Evolutionary conservation across 306 rosid genomes (phyloP).

Genomic region (Prosopis cineraria): DNA sequence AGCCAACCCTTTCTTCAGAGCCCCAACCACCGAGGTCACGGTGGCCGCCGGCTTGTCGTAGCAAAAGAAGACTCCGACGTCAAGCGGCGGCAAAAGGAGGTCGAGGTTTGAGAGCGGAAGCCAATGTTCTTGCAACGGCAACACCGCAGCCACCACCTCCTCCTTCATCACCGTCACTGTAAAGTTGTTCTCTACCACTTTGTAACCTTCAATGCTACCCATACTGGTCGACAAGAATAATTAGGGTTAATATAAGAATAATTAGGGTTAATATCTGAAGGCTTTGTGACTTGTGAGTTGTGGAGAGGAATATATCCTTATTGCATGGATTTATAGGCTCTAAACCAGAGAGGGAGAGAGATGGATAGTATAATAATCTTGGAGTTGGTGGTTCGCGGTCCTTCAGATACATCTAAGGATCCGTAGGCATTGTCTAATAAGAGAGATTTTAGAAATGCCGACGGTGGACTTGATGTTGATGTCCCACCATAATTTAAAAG

Average conservation of each 20-base stretch:
- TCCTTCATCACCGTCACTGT: slow-evolving; percentile 33
- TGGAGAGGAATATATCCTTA: not conserved
- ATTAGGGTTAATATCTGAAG: not conserved
- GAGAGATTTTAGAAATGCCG: not conserved
- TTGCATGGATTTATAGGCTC: not conserved
- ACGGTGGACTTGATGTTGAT: not conserved
- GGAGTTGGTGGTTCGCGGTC: not conserved
- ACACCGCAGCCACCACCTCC: slow-evolving; percentile 58
- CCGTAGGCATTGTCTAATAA: too few species aligned
- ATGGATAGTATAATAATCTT: not conserved
- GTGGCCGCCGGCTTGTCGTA: slow-evolving; percentile 28
- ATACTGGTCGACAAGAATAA: not conserved
- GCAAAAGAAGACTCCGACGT: slow-evolving; percentile 70
- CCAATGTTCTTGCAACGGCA: slow-evolving; percentile 68
- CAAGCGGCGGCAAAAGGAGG: slow-evolving; percentile 59
- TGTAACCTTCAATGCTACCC: not conserved
- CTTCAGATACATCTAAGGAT: too few species aligned
- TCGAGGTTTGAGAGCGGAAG: slow-evolving; percentile 77
- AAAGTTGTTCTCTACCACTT: slow-evolving; percentile 30
- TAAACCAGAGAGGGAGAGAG: not conserved
- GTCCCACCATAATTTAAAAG: not conserved
- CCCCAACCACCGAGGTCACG: slow-evolving; percentile 16
- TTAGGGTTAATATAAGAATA: not conserved
- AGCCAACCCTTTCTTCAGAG: slow-evolving; percentile 54
- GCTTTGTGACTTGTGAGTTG: not conserved